These are phyloP conservation scores for Populus alba DNA, from an alignment of 345 rosid genomes.

Conservation along the genomic window DNA sequence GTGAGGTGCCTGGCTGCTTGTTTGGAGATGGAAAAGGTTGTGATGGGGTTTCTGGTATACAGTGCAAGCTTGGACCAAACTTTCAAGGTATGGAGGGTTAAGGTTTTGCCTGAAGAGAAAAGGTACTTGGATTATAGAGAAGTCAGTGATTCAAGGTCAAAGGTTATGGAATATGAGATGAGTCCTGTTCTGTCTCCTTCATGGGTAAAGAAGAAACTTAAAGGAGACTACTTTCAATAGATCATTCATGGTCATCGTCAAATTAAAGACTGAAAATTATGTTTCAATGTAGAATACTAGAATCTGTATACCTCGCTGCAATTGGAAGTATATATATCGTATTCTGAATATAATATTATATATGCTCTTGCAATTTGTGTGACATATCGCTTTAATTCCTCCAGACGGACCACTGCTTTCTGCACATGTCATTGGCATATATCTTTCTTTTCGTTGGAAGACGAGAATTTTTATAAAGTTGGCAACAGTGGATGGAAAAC, in stretches of 20 bases:
- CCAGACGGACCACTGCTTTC: no score
- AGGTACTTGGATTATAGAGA: constrained; percentile 21
- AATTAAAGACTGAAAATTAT: neutral
- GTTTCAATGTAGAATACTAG: no score
- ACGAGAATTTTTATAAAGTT: no score
- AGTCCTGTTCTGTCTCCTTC: constrained; percentile 56
- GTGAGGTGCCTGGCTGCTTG: constrained; percentile 46
- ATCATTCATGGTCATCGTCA: neutral
- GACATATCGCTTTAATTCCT: no score
- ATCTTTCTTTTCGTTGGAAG: no score
- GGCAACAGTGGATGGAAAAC: no score
- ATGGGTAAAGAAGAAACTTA: constrained; percentile 51
- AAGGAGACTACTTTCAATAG: constrained; percentile 29
- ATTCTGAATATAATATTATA: no score
- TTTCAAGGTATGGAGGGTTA: constrained; percentile 52
- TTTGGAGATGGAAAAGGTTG: constrained; percentile 43
- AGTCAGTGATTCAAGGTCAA: constrained; percentile 8
- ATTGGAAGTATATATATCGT: no score
- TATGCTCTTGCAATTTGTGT: no score
- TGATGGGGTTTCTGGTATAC: constrained; percentile 47
- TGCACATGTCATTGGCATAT: no score
- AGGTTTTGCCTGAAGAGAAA: constrained; percentile 43
- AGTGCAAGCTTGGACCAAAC: constrained; percentile 54
- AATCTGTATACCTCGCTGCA: no score
- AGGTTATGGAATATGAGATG: constrained; percentile 32